Conservation (phyloP, 768 basidiomycete species). For the Amanita exitialis region DNA sequence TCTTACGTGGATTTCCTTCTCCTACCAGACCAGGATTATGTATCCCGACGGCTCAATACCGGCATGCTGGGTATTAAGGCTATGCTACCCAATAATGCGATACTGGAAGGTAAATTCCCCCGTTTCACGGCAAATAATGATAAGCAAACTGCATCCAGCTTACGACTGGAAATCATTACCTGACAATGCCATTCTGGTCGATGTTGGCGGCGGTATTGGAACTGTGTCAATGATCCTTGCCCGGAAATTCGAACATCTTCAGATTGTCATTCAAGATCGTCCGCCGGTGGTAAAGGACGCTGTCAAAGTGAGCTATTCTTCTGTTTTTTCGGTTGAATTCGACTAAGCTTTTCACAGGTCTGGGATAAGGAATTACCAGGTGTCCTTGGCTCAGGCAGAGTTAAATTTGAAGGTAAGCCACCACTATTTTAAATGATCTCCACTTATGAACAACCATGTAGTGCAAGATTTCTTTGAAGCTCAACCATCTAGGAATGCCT, state of each 20-base stretch:
- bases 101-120: slow-evolving; percentile 12
- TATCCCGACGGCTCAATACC: slow-evolving; percentile 17
- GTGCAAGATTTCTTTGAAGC: slow-evolving; percentile 26
- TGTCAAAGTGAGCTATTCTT: not conserved
- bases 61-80: slow-evolving; percentile 15
- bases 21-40: slow-evolving; percentile 14
- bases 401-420: slow-evolving; percentile 11
- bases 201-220: slow-evolving; percentile 21
- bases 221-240: slow-evolving; percentile 13
- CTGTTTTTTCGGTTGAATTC: not conserved
- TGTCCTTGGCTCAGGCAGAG: slow-evolving; percentile 9
- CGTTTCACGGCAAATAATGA: not conserved
- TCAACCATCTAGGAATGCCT: slow-evolving; percentile 23
- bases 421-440: not conserved
- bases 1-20: slow-evolving; percentile 13
- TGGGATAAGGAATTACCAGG: slow-evolving; percentile 9
- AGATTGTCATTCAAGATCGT: slow-evolving; percentile 17
- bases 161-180: slow-evolving; percentile 17
- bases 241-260: slow-evolving; percentile 11
- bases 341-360: not conserved
- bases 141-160: slow-evolving; percentile 7
- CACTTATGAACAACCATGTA: not conserved
- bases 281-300: slow-evolving; percentile 10
- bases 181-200: slow-evolving; percentile 15
- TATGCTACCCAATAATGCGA: slow-evolving; percentile 11